Evolutionary conservation across 2,329 filamentous ascomycete genomes (phyloP).

Genomic region (Sphaerulina vaccinii): DNA sequence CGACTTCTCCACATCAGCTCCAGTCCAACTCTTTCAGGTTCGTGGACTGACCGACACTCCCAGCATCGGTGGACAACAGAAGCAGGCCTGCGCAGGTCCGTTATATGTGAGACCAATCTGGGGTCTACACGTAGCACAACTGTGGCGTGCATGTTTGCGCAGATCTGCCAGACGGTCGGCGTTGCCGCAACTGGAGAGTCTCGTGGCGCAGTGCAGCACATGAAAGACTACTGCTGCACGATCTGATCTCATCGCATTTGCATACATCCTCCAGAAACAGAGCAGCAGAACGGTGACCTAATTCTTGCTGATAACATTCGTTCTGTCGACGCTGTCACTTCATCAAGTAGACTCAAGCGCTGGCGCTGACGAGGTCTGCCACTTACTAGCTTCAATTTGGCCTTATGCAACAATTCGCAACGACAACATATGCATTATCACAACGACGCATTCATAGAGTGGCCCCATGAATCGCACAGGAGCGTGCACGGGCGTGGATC

Average conservation of each 20-base stretch:
- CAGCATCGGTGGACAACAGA: not conserved
- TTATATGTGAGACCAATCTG: conserved; percentile 10
- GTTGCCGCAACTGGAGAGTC: not conserved
- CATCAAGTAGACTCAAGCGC: too few relatives aligned
- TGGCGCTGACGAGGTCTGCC: conserved; percentile 2
- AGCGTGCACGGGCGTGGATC: not conserved
- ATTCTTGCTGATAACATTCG: not conserved
- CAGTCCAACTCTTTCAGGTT: not conserved
- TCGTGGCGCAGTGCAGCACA: conserved; percentile 2
- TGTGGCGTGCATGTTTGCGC: conserved; percentile 1
- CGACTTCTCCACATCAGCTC: not conserved
- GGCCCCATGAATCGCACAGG: not conserved
- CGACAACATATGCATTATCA: not conserved
- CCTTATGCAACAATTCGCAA: not conserved
- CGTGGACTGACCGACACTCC: not conserved
- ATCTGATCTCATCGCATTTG: conserved; percentile 3
- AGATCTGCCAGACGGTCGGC: conserved; percentile 2
- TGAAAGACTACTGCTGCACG: not conserved
- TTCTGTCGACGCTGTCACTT: too few relatives aligned
- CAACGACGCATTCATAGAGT: not conserved
- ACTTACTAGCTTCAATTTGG: not conserved
- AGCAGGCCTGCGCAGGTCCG: not conserved
- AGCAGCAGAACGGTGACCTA: conserved; percentile 1
- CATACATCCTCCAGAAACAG: not conserved
- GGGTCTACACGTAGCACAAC: conserved; percentile 9